phyloP scores from a whole-genome alignment of 2,329 filamentous ascomycete genomes.

The Scedosporium dehoogii region DNA sequence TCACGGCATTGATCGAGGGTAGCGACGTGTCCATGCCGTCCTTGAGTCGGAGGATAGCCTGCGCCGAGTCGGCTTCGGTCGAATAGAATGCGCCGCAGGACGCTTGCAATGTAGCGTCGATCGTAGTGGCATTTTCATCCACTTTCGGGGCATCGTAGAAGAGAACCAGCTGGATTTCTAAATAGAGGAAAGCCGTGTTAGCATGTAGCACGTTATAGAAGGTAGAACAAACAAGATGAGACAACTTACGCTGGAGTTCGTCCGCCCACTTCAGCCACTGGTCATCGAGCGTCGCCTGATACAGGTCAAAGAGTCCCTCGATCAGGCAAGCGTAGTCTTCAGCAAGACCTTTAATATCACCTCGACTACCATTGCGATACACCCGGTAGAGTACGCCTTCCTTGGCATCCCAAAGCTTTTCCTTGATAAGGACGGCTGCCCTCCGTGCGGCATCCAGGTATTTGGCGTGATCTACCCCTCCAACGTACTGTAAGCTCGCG shows the following conservation, averaged over 20 bases:
- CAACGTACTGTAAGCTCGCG: slow-evolving; percentile 53
- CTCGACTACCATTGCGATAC: slow-evolving; percentile 53
- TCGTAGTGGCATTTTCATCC: slow-evolving; percentile 10
- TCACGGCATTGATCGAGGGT: slow-evolving; percentile 80
- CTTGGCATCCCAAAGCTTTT: slow-evolving; percentile 59
- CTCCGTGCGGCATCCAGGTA: slow-evolving; percentile 59
- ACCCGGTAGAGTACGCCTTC: slow-evolving; percentile 61
- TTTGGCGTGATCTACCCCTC: slow-evolving; percentile 42
- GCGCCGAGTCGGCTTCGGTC: slow-evolving; percentile 50
- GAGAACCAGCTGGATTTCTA: slow-evolving; percentile 60
- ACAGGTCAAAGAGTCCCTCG: slow-evolving; percentile 72
- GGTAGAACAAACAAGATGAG: neutral
- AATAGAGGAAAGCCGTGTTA: slow-evolving; percentile 3
- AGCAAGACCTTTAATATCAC: slow-evolving; percentile 60
- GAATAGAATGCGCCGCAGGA: slow-evolving; percentile 62
- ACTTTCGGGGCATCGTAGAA: slow-evolving; percentile 60
- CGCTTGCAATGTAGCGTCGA: slow-evolving; percentile 16
- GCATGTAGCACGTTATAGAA: slow-evolving; percentile 6
- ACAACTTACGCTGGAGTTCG: slow-evolving; percentile 56
- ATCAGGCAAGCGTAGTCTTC: slow-evolving; percentile 93
- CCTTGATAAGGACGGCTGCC: slow-evolving; percentile 62
- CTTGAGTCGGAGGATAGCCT: slow-evolving; percentile 79
- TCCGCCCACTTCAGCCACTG: slow-evolving; percentile 72
- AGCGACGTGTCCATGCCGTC: slow-evolving; percentile 91
- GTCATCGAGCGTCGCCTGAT: slow-evolving; percentile 71